Evolutionary conservation across 2,329 filamentous ascomycete species (phyloP).

Genomic region (Cercospora janseana): DNA sequence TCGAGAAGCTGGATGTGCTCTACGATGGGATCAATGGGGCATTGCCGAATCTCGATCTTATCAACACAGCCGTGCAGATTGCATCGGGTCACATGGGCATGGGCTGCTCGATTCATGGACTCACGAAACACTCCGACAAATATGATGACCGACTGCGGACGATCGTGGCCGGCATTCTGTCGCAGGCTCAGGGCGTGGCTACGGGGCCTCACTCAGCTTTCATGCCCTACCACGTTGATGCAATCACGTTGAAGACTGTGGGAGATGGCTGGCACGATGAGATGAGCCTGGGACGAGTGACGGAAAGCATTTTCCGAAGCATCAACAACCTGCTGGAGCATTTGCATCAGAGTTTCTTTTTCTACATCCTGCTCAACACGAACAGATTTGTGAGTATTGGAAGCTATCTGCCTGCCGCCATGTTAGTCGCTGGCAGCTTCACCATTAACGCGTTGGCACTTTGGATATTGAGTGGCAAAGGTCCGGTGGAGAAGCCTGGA

Average conservation of each 20-base stretch:
- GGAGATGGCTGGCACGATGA: conserved; percentile 96
- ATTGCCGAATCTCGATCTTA: conserved; percentile 88
- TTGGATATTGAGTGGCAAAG: conserved; percentile 81
- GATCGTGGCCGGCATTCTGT: conserved; percentile 88
- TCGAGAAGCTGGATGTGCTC: conserved; percentile 83
- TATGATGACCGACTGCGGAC: conserved; percentile 82
- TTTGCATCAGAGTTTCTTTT: conserved; percentile 98
- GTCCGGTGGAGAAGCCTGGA: conserved; percentile 34
- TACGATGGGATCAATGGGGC: conserved; percentile 97
- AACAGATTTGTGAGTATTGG: conserved; percentile 97
- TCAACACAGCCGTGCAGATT: conserved; percentile 89
- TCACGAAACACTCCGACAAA: conserved; percentile 72
- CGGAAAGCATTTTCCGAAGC: conserved; percentile 88
- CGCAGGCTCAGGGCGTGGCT: conserved; percentile 83
- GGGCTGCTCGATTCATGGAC: conserved; percentile 76
- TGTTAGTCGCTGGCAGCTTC: conserved; percentile 91
- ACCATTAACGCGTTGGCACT: conserved; percentile 90
- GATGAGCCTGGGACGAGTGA: conserved; percentile 85
- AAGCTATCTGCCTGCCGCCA: conserved; percentile 95
- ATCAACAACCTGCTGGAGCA: conserved; percentile 96
- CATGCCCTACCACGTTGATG: conserved; percentile 96
- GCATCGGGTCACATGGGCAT: conserved; percentile 91
- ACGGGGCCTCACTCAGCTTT: conserved; percentile 92
- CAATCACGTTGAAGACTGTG: conserved; percentile 85
- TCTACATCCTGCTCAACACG: conserved; percentile 89